Base-by-base conservation (phyloP, 1,139 yeast genomes). In the Pichiaceae sp. region DNA sequence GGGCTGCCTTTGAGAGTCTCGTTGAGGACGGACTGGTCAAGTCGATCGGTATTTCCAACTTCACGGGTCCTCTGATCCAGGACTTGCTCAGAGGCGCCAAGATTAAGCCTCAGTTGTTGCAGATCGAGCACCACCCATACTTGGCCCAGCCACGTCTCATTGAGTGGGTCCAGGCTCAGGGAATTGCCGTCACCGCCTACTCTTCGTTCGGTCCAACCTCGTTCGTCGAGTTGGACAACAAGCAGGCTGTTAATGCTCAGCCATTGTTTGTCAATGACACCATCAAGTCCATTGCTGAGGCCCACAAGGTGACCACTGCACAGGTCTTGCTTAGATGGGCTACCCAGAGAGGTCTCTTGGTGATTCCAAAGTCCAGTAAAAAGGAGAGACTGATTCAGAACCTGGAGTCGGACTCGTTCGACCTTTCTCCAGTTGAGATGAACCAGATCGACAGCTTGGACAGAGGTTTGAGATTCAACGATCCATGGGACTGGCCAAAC, bases 71-170 rank as follows among this genome's bases (percentile, higher is more conserved):
- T 50, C 64, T 83, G 53, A 62, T 87, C 48, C 75, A 73, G 51
- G 96, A 87, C 54, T 67, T 86, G 52, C 64, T 83, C 44, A 74
- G 86, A 56, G 75, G 77, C 42, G 80, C 83, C 46, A 72, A 66
- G 49, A 75, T 85, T 55, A 73, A 67, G 50, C 96, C 96, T 36
- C 83, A 82, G 37, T 86, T 75, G 38, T 70, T 83, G 51, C 96
- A 87, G 63, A 82, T 87, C 56, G 96, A 87, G 66, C 91, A 83
- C 63, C 96, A 86, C 60, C 95, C 96, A 48, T 86, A 84, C 68
- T 70, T 86, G 59, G 84, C 82, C 48, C 96, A 86, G 64, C 72
- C 72, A 42, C 68, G 67, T 47, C 68, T 85, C 56, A 60, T 85
- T 44, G 70, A 78, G 49, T 83, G 63, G 53, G 83, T 72, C 44